Base-by-base conservation (phyloP, 2,329 filamentous ascomycete genomes). In the Alternaria solani region DNA sequence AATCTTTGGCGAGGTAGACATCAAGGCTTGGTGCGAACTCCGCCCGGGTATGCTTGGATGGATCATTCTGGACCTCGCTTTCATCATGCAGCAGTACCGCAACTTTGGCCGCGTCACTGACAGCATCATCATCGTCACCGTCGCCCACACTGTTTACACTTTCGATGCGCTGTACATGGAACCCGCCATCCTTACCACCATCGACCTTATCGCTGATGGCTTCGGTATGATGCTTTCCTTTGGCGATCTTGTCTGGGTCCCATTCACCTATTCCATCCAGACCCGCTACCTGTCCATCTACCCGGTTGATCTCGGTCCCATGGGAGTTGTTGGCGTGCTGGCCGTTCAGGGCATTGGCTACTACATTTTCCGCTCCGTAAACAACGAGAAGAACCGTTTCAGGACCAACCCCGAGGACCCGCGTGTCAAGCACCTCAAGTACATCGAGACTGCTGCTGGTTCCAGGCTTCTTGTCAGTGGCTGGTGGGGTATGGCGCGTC, bases 221-320 rank as follows among this genome's bases (percentile, higher is more conserved):
- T 97, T 98, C 69, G 94, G 94, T 54, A 93, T 93, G 82, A 98
- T 98, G 94, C 85, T 98, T 34, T 85, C 92, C 2, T 97, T 97
- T 75, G 94, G 93, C 57, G 94, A 98, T 72, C 84, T 97, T 6
- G 91, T 91, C 63, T 98, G 94, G 94, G 87, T 97, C 2, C 94
- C 94, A 0, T 96, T 96, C 77, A 85, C 92, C 59, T 98, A 97
- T 84, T 91, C 88, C 18, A 83, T 92, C 36, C 94, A 96, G 79
- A 88, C 90, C 7, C 89, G 92, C 43, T 98, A 97, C 78, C 88
- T 98, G 6, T 87, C 93, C 1, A 85, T 91, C 11, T 91, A 96
- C 78, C 94, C 94, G 0, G 82, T 93, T 14, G 84, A 89, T n/a
- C 88, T 98, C 6, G 93, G 93, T 1, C 81, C 87, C 36, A 71